Conservation (phyloP, 2,329 filamentous ascomycete genomes). For the Grosmannia serpens region DNA sequence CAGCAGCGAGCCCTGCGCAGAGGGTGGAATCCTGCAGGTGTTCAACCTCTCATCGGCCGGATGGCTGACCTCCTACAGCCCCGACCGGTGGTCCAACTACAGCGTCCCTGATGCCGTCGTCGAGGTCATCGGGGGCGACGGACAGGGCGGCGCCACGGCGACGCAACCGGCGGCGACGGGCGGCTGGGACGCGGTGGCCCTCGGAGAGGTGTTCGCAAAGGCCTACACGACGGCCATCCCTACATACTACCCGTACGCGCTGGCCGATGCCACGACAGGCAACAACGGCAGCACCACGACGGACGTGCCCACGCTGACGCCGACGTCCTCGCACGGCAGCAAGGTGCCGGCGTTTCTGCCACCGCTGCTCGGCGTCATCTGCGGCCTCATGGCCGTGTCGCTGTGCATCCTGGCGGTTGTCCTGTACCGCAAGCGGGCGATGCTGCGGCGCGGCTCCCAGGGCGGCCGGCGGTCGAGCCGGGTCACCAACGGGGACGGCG, state of each 20-base stretch:
- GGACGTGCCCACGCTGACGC: slow-evolving; percentile 12
- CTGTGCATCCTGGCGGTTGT: slow-evolving; percentile 38
- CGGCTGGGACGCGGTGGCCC: slow-evolving; percentile 36
- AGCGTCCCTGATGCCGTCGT: slow-evolving; percentile 54
- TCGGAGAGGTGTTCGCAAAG: slow-evolving; percentile 41
- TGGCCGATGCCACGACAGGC: slow-evolving; percentile 17
- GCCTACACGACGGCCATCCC: slow-evolving; percentile 43
- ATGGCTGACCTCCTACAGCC: slow-evolving; percentile 63
- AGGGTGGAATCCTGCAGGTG: slow-evolving; percentile 43
- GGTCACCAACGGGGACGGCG: background rate
- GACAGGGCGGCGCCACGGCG: slow-evolving; percentile 56
- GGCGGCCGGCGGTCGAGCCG: background rate
- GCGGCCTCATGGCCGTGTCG: slow-evolving; percentile 45
- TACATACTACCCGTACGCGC: slow-evolving; percentile 49
- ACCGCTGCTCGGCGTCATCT: slow-evolving; percentile 50
- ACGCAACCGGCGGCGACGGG: slow-evolving; percentile 48
- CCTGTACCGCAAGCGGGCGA: slow-evolving; percentile 38
- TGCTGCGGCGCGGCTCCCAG: slow-evolving; percentile 19
- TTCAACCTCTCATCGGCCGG: slow-evolving; percentile 61
- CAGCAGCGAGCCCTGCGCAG: slow-evolving; percentile 31
- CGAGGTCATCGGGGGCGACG: slow-evolving; percentile 54
- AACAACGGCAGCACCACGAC: slow-evolving; percentile 10
- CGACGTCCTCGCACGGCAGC: slow-evolving; percentile 11
- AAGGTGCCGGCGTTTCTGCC: slow-evolving; percentile 45
- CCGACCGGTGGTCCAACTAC: slow-evolving; percentile 52